Conservation (phyloP, 169 alveolate species). For the Eimeria sp. region DNA sequence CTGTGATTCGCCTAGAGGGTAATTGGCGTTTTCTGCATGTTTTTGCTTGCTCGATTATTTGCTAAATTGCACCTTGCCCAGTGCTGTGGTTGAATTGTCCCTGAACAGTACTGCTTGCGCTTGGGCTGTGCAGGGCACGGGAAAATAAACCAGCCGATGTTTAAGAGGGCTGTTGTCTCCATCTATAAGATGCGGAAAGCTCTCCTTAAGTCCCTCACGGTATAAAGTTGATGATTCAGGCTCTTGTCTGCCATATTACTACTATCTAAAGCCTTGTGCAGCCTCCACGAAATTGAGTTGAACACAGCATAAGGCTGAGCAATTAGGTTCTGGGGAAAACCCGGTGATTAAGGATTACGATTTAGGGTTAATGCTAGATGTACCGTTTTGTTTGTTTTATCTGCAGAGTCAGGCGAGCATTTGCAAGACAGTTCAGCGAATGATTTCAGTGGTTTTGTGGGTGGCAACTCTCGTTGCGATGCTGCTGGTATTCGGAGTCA, state of each 20-base stretch:
- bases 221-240: neutral
- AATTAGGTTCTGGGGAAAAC: neutral
- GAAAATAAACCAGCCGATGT: conserved; percentile 75
- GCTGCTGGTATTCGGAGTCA: conserved; percentile 74
- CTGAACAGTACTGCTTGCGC: neutral
- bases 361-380: neutral
- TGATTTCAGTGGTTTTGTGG: conserved; percentile 67
- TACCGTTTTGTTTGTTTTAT: neutral
- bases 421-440: conserved; percentile 65
- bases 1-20: neutral
- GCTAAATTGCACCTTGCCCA: neutral
- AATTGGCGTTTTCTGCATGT: neutral
- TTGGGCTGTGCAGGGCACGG: conserved; percentile 67
- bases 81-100: neutral
- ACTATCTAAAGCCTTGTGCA: neutral
- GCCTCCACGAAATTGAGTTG: neutral
- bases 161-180: conserved; percentile 71
- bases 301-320: neutral
- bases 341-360: neutral
- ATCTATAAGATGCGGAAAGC: conserved; percentile 78
- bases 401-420: conserved; percentile 80
- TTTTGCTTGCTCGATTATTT: neutral
- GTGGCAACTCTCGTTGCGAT: conserved; percentile 66
- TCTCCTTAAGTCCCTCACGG: conserved; percentile 66
- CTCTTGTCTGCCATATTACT: neutral